Evolutionary conservation across 768 basidiomycete genomes (phyloP).

Genomic region (Mrakia frigida): DNA sequence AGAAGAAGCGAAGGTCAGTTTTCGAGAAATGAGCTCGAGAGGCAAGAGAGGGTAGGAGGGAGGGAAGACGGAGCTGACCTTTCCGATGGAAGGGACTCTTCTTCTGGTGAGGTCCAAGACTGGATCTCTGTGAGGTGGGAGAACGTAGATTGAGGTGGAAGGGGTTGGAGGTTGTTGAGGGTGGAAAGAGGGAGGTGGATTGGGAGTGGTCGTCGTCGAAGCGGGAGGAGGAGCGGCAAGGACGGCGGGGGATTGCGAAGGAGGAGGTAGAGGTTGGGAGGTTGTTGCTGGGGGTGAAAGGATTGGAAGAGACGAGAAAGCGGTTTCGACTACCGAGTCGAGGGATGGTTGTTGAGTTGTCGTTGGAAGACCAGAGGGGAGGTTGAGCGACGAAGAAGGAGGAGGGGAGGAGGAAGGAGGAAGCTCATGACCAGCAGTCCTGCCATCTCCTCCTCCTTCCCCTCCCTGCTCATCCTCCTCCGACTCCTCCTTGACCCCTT

Average conservation of each 20-base stretch:
- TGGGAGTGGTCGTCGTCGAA: not conserved
- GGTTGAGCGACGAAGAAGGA: not conserved
- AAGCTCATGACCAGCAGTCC: not conserved
- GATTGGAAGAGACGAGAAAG: not conserved
- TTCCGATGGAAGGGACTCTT: conserved; percentile 12
- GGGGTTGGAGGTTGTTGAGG: not conserved
- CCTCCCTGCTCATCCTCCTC: not conserved
- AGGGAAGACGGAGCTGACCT: not conserved
- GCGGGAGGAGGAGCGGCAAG: too few relatives aligned
- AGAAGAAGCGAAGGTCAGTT: not conserved
- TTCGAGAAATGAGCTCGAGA: not conserved
- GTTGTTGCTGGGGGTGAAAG: not conserved
- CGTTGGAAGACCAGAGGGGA: not conserved
- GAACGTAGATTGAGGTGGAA: not conserved
- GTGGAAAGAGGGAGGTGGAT: not conserved
- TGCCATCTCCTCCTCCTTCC: not conserved
- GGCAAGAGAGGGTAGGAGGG: not conserved
- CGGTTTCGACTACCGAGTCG: not conserved
- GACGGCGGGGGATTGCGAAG: too few relatives aligned
- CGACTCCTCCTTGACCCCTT: not conserved
- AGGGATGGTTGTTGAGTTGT: not conserved
- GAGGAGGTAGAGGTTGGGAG: not conserved
- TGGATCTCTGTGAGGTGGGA: not conserved
- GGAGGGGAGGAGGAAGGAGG: not conserved
- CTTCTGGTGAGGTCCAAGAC: conserved; percentile 5